phyloP scores from a whole-genome alignment of 306 rosid genomes.

The Begonia peltatifolia region DNA sequence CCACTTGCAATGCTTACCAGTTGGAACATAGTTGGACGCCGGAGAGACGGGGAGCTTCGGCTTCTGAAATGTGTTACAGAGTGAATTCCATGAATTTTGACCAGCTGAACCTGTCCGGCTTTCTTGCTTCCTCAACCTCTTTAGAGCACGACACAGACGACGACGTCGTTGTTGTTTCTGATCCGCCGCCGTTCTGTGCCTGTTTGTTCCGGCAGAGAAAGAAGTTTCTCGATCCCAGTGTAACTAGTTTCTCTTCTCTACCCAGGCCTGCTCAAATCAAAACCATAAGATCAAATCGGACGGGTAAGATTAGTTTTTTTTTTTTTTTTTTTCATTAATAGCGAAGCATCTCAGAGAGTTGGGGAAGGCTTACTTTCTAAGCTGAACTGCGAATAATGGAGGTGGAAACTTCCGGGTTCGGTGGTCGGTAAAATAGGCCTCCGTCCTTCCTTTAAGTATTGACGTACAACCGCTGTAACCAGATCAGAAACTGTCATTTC shows the following conservation, averaged over 20 bases:
- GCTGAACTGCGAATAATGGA: constrained; percentile 92
- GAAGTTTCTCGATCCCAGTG: constrained; percentile 71
- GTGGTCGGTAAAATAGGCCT: constrained; percentile 47
- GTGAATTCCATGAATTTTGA: constrained; percentile 48
- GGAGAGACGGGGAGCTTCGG: too few relatives aligned
- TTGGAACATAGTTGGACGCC: too few relatives aligned
- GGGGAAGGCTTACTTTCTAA: constrained; percentile 49
- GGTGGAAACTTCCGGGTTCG: constrained; percentile 36
- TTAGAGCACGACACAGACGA: constrained; percentile 31
- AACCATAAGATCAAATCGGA: background rate
- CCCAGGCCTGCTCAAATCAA: constrained; percentile 38
- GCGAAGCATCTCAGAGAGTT: too few relatives aligned
- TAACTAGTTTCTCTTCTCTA: constrained; percentile 39
- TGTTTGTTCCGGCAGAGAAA: constrained; percentile 35
- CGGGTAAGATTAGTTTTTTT: background rate
- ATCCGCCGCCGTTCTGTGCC: background rate
- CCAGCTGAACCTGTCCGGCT: constrained; percentile 37
- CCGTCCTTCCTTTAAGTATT: constrained; percentile 61
- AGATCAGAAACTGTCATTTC: constrained; percentile 50
- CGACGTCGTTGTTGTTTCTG: constrained; percentile 23
- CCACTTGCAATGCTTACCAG: too few relatives aligned
- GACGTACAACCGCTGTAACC: constrained; percentile 27
- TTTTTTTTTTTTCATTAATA: too few relatives aligned
- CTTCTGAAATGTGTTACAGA: constrained; percentile 13
- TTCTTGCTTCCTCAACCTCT: constrained; percentile 21